Evolutionary conservation across 2,329 filamentous ascomycete species (phyloP).

Genomic region (Monilinia fructicola): DNA sequence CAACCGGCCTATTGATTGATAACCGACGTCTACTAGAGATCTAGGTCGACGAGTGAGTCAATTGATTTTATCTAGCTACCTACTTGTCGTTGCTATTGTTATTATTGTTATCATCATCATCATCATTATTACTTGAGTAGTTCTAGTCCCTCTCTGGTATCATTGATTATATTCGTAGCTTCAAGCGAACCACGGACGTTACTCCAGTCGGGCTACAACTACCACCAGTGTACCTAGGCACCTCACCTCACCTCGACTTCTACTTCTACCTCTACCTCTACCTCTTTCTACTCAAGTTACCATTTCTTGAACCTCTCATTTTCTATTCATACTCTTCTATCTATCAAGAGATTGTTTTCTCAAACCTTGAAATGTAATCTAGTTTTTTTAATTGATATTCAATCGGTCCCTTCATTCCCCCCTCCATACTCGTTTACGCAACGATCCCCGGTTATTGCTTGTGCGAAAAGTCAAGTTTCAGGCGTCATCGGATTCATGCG

Average conservation of each 20-base stretch:
- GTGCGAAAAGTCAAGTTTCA: constrained; percentile 38
- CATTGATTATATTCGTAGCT: background rate
- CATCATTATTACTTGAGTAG: no score
- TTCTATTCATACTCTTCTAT: background rate
- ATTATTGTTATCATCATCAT: no score
- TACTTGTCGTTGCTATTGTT: no score
- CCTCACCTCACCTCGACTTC: no score
- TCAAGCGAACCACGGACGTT: background rate
- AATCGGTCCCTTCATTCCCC: constrained; percentile 24
- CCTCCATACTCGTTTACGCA: constrained; percentile 33
- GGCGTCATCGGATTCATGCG: constrained; percentile 37
- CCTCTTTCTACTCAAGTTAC: background rate
- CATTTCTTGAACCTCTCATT: background rate
- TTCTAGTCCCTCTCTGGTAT: no score
- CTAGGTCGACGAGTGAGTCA: no score
- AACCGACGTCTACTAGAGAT: no score
- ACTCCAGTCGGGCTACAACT: no score
- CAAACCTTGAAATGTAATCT: constrained; percentile 31
- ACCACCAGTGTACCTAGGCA: no score
- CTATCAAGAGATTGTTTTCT: background rate
- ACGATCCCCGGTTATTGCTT: constrained; percentile 29
- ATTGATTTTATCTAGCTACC: no score
- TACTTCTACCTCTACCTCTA: background rate
- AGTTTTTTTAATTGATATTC: background rate
- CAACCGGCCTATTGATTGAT: no score